phyloP scores from a whole-genome alignment of 129 eudicot genomes.

The Pseudognaphalium luteoalbum region DNA sequence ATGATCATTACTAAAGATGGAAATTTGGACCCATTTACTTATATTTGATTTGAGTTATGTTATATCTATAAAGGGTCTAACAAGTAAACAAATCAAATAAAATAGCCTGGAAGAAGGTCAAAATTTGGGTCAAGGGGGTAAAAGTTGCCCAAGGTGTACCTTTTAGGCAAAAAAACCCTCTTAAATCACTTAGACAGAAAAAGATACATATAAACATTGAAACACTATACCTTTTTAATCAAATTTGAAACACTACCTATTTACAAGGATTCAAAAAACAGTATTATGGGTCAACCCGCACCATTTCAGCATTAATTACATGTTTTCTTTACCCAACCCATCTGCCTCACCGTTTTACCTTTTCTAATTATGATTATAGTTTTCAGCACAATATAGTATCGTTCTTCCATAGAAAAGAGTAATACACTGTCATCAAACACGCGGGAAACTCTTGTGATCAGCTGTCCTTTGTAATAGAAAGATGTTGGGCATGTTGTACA shows the following conservation, averaged over 20 bases:
- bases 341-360: background rate
- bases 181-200: too few species aligned
- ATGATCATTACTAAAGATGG: too few species aligned
- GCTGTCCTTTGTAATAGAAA: constrained; percentile 35
- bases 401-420: background rate
- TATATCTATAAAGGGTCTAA: too few species aligned
- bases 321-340: background rate
- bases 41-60: too few species aligned
- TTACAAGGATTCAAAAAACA: too few species aligned
- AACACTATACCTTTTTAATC: too few species aligned
- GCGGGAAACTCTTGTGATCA: constrained; percentile 28
- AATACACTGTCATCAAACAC: constrained; percentile 51
- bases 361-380: background rate
- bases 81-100: background rate
- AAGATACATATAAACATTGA: too few species aligned
- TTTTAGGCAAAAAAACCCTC: background rate
- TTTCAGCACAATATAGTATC: background rate
- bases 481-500: constrained; percentile 81
- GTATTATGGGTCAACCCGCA: too few species aligned
- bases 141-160: background rate
- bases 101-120: background rate
- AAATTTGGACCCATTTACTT: too few species aligned
- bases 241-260: too few species aligned
- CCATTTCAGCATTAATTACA: too few species aligned
- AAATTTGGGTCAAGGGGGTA: background rate